Evolutionary conservation across 176 grass and related monocot species (phyloP), one percentile per base, ranked within the genome.

Genomic region (Phoenix dactylifera): DNA sequence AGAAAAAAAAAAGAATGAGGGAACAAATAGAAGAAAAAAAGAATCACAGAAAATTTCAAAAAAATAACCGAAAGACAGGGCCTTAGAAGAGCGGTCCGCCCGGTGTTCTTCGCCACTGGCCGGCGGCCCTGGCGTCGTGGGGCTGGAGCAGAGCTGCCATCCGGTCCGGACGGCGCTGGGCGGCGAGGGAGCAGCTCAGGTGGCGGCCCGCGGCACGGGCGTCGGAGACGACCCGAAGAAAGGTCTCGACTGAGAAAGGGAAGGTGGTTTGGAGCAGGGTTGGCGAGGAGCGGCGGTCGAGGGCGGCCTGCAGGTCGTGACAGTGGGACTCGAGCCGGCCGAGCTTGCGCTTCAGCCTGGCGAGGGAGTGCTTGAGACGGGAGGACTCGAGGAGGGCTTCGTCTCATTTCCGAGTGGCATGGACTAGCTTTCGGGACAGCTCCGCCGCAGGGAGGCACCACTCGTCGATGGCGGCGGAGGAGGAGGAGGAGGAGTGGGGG

Each of bases 271-370:
- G 58, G 18, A 73, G 59, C 70, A 53, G 59, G 55, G 9, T 39
- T 10, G 32, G 32, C 7, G 7, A 39, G 69, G 51, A 26, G 65
- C 25, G 15, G n/a, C 10, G 52, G 23, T 25, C 23, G 77, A 77
- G 30, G 79, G 87, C 20, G 18, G 22, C 5, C 1, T 22, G 49
- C 35, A 73, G 55, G 24, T 68, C 56, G 17, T 64, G 63, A 63
- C 72, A 80, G n/a, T 51, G 54, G 1, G 86, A 30, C 74, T 95
- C 90, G 62, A 98, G 87, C 24, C 63, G 75, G 1, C 79, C 72
- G 30, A 98, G 62, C 73, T 98, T 88, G 63, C 24, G 76, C 76
- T 98, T 83, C 39, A 98, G 87, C 76, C 88, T 87, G 12, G 87
- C 61, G 25, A 73, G 61, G 0, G 50, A 52, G 22, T 63, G 57